Evolutionary conservation across 306 rosid genomes (phyloP).

Genomic region (Acacia crassicarpa): DNA sequence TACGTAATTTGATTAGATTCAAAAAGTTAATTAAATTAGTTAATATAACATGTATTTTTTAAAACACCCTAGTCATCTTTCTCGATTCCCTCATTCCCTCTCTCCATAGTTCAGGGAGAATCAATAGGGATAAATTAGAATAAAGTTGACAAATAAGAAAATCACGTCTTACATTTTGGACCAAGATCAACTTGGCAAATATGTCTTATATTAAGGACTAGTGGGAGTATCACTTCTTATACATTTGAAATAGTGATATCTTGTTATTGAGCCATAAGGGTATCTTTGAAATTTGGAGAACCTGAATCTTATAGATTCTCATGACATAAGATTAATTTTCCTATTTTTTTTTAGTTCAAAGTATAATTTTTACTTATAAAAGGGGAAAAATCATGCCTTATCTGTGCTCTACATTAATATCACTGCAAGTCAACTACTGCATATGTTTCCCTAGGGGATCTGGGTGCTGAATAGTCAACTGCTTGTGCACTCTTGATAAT

Average conservation of each 20-base stretch:
- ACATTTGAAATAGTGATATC: conserved; percentile 6
- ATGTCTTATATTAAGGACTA: too few relatives aligned
- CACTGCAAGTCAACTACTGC: conserved; percentile 4
- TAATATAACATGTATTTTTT: too few relatives aligned
- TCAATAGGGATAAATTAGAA: too few relatives aligned
- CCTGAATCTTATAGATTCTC: conserved; percentile 14
- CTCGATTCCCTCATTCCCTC: too few relatives aligned
- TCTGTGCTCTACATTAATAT: conserved; percentile 13
- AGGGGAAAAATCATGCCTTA: background rate
- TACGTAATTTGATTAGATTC: too few relatives aligned
- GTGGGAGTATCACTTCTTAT: background rate
- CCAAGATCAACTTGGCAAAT: too few relatives aligned
- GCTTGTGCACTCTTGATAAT: background rate
- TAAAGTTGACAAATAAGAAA: too few relatives aligned
- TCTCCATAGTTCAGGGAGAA: too few relatives aligned
- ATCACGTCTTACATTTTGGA: too few relatives aligned
- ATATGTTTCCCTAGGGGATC: background rate
- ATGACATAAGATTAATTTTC: background rate
- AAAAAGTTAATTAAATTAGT: too few relatives aligned
- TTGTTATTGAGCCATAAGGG: conserved; percentile 5
- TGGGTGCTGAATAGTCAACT: background rate
- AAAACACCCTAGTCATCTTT: too few relatives aligned
- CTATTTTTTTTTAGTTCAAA: conserved; percentile 8
- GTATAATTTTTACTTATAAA: conserved; percentile 16
- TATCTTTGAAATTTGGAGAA: conserved; percentile 13